Evolutionary conservation across 306 rosid genomes (phyloP), one percentile per base, ranked within the genome.

Genomic region (Vigna unguiculata): DNA sequence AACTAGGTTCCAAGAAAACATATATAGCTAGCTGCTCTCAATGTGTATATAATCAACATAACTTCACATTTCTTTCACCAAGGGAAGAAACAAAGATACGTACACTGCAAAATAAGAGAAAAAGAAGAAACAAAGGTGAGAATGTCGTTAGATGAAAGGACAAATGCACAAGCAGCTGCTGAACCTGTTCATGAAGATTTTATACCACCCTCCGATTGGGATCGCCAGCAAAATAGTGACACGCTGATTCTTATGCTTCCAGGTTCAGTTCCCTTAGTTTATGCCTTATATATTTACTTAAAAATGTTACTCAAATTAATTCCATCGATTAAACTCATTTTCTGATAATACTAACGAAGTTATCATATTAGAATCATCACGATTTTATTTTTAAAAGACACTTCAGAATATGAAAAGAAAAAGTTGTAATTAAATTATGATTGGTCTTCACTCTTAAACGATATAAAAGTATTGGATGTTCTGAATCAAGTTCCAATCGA

Each of bases 221-320:
- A 45, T 73, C 83, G 11, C 13, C 78, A 62, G 2, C 48, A 61
- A 34, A 45, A 9, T 25, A 81, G 78, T 77, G 67, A 67, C 62
- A 81, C 83, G 2, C 62, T 84, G 1, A 28, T 77, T 68, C 32
- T 84, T 53, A 21, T 72, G 75, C 75, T 84, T 81, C 80, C 85
- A 81, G 87, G 87, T 84, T 58, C 72, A 9, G n/a, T 67, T 65
- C 1, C 22, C 76, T 58, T 57, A 19, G 34, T 3, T n/a, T n/a
- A n/a, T n/a, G n/a, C n/a, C n/a, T n/a, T n/a, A n/a, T n/a, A n/a
- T n/a, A n/a, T n/a, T n/a, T n/a, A n/a, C n/a, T n/a, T n/a, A n/a
- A n/a, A n/a, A n/a, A n/a, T n/a, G n/a, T n/a, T n/a, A n/a, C n/a
- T n/a, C n/a, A n/a, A n/a, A n/a, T n/a, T n/a, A n/a, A n/a, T n/a